Conservation (phyloP, 441 rosid species). For the Arabidopsis lyrata region DNA sequence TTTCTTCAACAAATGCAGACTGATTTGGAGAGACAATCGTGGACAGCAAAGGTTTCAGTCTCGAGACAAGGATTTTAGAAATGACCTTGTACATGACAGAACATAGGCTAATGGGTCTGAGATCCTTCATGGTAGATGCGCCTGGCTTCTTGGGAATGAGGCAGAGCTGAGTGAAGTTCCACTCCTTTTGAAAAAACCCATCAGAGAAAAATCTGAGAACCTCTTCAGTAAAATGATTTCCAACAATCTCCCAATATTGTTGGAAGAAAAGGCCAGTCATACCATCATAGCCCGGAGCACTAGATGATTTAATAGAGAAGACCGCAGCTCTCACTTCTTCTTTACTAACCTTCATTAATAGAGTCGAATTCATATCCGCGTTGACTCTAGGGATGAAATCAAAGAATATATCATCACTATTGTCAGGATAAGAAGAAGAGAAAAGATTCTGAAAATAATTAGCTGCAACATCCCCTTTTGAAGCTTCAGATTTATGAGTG, state of each 20-base stretch:
- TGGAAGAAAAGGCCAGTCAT: too few species aligned
- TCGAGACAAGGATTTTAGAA: too few species aligned
- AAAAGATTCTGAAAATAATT: too few species aligned
- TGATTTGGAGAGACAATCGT: too few species aligned
- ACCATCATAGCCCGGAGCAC: not conserved
- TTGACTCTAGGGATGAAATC: too few species aligned
- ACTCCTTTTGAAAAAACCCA: not conserved
- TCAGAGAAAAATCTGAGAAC: not conserved
- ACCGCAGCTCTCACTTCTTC: not conserved
- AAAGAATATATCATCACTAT: too few species aligned
- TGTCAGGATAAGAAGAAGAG: too few species aligned
- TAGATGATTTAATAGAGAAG: not conserved
- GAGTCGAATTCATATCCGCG: accelerated
- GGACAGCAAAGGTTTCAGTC: too few species aligned
- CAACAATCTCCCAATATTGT: not conserved
- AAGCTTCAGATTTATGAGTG: too few species aligned
- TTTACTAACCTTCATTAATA: accelerated
- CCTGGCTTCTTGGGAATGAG: not conserved
- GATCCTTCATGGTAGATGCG: not conserved
- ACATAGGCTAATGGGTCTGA: not conserved
- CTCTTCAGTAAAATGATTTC: not conserved
- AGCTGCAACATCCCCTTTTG: too few species aligned
- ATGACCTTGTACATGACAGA: too few species aligned
- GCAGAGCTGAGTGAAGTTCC: not conserved
- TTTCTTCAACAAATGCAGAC: too few species aligned